These are phyloP conservation scores for Rhodosporidiobolus sp. DNA, from an alignment of 768 basidiomycete genomes.

Conservation along the genomic window DNA sequence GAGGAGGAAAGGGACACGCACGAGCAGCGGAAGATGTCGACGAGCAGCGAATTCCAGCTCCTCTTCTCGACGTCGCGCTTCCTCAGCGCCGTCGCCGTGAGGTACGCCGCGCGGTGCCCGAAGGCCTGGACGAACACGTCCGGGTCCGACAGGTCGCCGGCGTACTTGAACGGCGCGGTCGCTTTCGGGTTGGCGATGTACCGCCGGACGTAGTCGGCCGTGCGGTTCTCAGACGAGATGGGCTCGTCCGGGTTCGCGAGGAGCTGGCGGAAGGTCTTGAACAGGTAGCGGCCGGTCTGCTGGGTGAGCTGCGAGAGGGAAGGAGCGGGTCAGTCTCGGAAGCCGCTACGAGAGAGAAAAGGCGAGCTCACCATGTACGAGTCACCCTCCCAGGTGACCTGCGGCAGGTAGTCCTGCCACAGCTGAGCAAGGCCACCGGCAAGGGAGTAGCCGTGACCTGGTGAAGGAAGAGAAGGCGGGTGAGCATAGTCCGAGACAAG, in stretches of 20 bases:
- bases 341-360: too few species aligned
- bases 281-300: constrained; percentile 41
- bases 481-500: constrained; percentile 15
- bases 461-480: too few species aligned
- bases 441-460: too few species aligned
- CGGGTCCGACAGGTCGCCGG: constrained; percentile 39
- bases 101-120: constrained; percentile 43
- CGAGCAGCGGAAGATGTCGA: constrained; percentile 42
- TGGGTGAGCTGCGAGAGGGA: constrained; percentile 39
- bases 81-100: constrained; percentile 37
- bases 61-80: constrained; percentile 42
- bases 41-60: constrained; percentile 38
- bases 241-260: constrained; percentile 27
- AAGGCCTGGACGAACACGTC: constrained; percentile 43
- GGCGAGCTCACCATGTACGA: constrained; percentile 1
- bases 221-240: constrained; percentile 30
- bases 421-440: constrained; percentile 38
- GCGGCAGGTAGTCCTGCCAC: constrained; percentile 43
- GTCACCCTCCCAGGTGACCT: constrained; percentile 40
- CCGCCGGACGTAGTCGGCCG: constrained; percentile 37
- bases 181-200: constrained; percentile 37
- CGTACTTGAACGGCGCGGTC: constrained; percentile 36
- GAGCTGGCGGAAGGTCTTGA: constrained; percentile 37
- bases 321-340: neutral
- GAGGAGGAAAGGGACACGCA: constrained; percentile 10